Evolutionary conservation across 345 rosid species (phyloP).

Genomic region (Citrus hindsii): DNA sequence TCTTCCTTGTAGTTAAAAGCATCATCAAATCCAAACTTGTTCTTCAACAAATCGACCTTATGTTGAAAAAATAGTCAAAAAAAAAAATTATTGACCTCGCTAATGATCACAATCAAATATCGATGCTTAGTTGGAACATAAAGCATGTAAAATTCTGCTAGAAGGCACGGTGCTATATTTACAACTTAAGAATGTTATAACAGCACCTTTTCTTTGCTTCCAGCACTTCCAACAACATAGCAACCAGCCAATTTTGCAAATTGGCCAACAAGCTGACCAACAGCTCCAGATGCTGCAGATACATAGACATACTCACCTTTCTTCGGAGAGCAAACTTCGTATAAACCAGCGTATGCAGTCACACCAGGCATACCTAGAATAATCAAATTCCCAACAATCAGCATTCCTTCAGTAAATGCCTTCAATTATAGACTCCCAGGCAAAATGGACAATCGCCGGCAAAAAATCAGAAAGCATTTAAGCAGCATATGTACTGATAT

Average conservation of each 20-base stretch:
- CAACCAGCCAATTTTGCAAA: constrained; percentile 50
- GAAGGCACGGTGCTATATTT: neutral
- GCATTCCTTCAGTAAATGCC: neutral
- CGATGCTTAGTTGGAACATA: neutral
- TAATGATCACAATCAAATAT: neutral
- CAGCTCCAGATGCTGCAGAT: constrained; percentile 55
- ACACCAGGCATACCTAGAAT: constrained; percentile 45
- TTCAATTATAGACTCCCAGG: no score
- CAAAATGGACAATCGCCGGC: no score
- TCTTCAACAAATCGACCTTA: constrained; percentile 62
- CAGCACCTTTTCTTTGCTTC: constrained; percentile 39
- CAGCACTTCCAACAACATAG: constrained; percentile 56
- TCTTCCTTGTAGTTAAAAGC: constrained; percentile 83
- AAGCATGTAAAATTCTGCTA: neutral
- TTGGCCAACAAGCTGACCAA: constrained; percentile 64
- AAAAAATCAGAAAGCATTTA: neutral
- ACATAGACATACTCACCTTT: constrained; percentile 48
- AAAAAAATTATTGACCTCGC: neutral
- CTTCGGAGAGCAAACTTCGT: constrained; percentile 44
- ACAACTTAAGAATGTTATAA: no score
- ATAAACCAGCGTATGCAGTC: constrained; percentile 52
- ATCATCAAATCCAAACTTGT: constrained; percentile 62
- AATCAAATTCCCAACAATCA: neutral
- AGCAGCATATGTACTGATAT: neutral
- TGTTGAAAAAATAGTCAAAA: neutral